Conservation (phyloP, 2,329 filamentous ascomycete species). For the Trichoderma sp. region DNA sequence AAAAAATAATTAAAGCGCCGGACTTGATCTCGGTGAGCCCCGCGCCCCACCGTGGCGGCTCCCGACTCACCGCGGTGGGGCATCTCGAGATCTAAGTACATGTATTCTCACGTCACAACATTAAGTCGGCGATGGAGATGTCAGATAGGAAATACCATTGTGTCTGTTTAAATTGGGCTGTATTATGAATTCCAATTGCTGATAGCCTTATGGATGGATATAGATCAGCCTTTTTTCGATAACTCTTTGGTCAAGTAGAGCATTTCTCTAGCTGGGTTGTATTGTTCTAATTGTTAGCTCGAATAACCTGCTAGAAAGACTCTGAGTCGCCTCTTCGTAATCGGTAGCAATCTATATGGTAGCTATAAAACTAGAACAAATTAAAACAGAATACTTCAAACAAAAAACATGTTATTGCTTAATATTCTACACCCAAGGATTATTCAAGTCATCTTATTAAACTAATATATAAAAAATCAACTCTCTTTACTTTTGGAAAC, state of each 20-base stretch:
- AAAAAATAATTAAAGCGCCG: constrained; percentile 23
- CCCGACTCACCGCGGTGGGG: constrained; percentile 7
- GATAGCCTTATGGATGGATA: background rate
- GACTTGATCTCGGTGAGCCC: constrained; percentile 36
- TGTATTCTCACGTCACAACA: background rate
- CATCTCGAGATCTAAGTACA: background rate
- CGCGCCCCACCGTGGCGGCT: constrained; percentile 24
- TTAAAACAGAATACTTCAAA: too few species aligned
- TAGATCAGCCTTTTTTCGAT: background rate
- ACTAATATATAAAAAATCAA: too few species aligned
- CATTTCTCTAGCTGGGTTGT: background rate
- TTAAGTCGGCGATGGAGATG: background rate
- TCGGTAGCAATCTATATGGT: too few species aligned
- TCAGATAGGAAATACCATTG: background rate
- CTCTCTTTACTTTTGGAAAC: too few species aligned
- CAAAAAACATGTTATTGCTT: too few species aligned
- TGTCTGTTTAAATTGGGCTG: background rate
- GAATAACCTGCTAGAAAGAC: background rate
- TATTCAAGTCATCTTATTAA: too few species aligned
- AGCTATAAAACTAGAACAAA: too few species aligned
- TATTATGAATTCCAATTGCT: background rate
- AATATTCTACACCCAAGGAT: too few species aligned
- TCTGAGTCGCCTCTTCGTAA: too few species aligned
- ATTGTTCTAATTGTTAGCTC: background rate
- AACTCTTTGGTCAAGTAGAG: background rate